Evolutionary conservation across 108 stramenopile species (phyloP).

Genomic region (Nitzschia inconspicua): DNA sequence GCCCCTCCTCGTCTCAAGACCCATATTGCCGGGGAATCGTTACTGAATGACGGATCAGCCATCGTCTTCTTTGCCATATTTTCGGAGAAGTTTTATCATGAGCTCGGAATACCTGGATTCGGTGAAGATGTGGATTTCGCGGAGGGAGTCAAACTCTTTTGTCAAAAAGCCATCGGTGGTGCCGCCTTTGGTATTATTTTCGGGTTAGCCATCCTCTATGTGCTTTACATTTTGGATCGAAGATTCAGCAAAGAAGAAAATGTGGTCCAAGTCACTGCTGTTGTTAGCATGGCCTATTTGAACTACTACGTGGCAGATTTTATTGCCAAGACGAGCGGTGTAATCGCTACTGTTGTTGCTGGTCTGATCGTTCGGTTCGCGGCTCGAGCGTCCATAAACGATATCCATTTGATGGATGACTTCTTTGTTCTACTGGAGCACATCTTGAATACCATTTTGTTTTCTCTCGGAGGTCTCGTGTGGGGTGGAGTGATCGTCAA

Average conservation of each 20-base stretch:
- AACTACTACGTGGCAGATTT: slow-evolving; percentile 78
- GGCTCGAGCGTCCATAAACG: slow-evolving; percentile 60
- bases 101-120: slow-evolving; percentile 43
- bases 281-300: slow-evolving; percentile 78
- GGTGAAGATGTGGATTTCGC: slow-evolving; percentile 39
- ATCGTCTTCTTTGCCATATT: slow-evolving; percentile 92
- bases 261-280: slow-evolving; percentile 75
- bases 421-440: slow-evolving; percentile 84
- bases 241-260: slow-evolving; percentile 68
- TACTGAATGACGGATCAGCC: slow-evolving; percentile 89
- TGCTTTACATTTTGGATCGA: slow-evolving; percentile 46
- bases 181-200: slow-evolving; percentile 66
- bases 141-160: slow-evolving; percentile 42
- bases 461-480: slow-evolving; percentile 84
- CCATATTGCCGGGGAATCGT: slow-evolving; percentile 74
- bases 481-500: slow-evolving; percentile 58
- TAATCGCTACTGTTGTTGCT: slow-evolving; percentile 63
- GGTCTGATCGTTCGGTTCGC: slow-evolving; percentile 66
- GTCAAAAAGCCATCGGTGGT: slow-evolving; percentile 76
- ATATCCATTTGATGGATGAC: slow-evolving; percentile 63
- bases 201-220: slow-evolving; percentile 39
- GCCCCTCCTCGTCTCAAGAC: slow-evolving; percentile 73
- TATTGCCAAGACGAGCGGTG: slow-evolving; percentile 59
- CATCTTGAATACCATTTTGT: slow-evolving; percentile 86
- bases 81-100: slow-evolving; percentile 38